Evolutionary conservation across 73 alveolate genomes (phyloP).

Genomic region (Paramecium tetraurelia): DNA sequence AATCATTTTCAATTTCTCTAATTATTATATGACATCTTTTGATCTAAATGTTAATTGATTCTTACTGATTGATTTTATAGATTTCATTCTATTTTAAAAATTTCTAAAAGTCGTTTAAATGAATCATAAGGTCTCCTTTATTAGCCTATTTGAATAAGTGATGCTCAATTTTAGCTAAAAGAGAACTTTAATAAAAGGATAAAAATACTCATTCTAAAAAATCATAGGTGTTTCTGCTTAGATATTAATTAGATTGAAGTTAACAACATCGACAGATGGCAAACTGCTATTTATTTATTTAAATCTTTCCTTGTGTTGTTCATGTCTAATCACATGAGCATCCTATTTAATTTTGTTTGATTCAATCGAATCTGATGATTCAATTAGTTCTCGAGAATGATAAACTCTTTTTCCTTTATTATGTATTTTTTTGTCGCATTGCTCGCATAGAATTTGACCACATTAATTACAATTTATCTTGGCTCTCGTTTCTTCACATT

Average conservation of each 20-base stretch:
- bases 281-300: slow-evolving; percentile 7
- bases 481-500: slow-evolving; percentile 73
- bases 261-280: not conserved
- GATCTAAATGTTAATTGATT: not conserved
- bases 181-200: not conserved
- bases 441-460: slow-evolving; percentile 67
- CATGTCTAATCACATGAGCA: slow-evolving; percentile 40
- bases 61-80: slow-evolving; percentile 8
- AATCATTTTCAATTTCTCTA: not conserved
- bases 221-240: not conserved
- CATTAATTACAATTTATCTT: slow-evolving; percentile 68
- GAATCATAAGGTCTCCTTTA: slow-evolving; percentile 24
- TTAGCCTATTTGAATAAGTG: slow-evolving; percentile 8
- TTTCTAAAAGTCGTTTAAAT: slow-evolving; percentile 8
- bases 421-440: slow-evolving; percentile 69
- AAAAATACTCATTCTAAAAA: not conserved
- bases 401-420: slow-evolving; percentile 75
- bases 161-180: not conserved
- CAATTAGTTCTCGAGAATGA: slow-evolving; percentile 54
- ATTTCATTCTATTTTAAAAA: slow-evolving; percentile 3
- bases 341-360: slow-evolving; percentile 7
- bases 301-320: slow-evolving; percentile 25
- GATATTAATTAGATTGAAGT: not conserved
- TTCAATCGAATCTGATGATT: not conserved
- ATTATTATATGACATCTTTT: not conserved